Base-by-base conservation (phyloP, 1,284 basidiomycete species). In the Neolentinus lepideus region DNA sequence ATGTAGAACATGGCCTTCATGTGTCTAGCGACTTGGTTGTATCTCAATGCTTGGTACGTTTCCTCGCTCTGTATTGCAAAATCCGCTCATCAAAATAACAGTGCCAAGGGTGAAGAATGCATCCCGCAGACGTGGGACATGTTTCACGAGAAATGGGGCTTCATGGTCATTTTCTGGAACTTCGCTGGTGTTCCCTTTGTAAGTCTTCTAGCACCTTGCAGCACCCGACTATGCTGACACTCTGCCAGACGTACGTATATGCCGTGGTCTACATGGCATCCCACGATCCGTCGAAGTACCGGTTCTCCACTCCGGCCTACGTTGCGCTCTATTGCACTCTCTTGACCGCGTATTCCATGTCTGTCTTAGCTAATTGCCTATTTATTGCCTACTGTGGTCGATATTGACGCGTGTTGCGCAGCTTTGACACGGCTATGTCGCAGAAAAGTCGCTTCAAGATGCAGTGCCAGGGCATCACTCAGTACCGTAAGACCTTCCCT, bases 111-210 rank as follows among this genome's bases (percentile, higher is more conserved):
- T 55, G 92, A 95, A 67, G 94, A 99, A 68, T 96, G 94, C 71
- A 99, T 99, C 61, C 97, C 97, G 19, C 95, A 98, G 70, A 99
- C 96, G 10, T 98, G 96, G 96, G 94, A 98, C 67, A 97, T 98
- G 92, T 95, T 87, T 75, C 91, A 95, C 66, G 94, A 98, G 69
- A 98, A 98, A 80, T 88, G 89, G 84, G 93, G 93, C 48, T 95
- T 93, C 77, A 88, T 96, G 81, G 86, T 95, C 62, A 95, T 94
- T 68, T 96, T 96, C 77, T 96, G 93, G 92, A 99, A 99, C 74
- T 90, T 98, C 70, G 93, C 96, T 24, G 97, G 96, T 45, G 88
- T 90, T 22, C 88, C 87, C 51, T 91, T 90, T 69, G 89, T 90
- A 67, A 64, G 88, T 73, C 3, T 47, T 22, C 31, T 54, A 9